Evolutionary conservation across 73 alveolate genomes (phyloP).

Genomic region (Stentor roeselii): DNA sequence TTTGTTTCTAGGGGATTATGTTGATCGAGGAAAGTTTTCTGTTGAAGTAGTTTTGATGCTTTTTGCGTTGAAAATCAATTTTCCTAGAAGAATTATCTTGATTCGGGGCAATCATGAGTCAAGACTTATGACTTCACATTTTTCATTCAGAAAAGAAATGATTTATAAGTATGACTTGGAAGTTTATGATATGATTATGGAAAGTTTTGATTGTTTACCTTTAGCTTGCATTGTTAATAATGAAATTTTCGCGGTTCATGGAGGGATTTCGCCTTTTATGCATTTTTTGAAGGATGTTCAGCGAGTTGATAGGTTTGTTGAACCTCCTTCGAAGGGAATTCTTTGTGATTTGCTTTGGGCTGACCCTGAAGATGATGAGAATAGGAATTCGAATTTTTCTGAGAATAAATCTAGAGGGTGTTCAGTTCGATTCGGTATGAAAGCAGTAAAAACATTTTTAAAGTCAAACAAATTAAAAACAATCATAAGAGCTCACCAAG

Average conservation of each 20-base stretch:
- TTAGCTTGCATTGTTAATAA: constrained; percentile 55
- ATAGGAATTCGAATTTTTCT: constrained; percentile 39
- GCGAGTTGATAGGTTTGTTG: constrained; percentile 56
- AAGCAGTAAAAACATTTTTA: constrained; percentile 68
- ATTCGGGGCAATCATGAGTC: constrained; percentile 51
- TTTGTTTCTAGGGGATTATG: constrained; percentile 52
- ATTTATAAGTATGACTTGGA: constrained; percentile 68
- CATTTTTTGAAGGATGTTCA: constrained; percentile 49
- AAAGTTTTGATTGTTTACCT: constrained; percentile 66
- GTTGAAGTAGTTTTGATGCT: constrained; percentile 32
- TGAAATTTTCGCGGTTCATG: constrained; percentile 71
- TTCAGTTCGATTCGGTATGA: constrained; percentile 74
- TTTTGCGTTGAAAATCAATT: constrained; percentile 47
- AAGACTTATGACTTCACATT: constrained; percentile 38
- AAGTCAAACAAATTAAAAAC: constrained; percentile 65
- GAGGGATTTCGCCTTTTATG: constrained; percentile 79
- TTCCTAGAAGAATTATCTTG: constrained; percentile 42
- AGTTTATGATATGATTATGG: constrained; percentile 66
- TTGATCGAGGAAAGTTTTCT: constrained; percentile 46
- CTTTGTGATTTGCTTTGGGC: constrained; percentile 82
- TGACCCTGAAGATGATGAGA: constrained; percentile 73
- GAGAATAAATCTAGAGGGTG: constrained; percentile 80
- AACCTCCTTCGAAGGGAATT: constrained; percentile 66
- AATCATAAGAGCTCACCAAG: constrained; percentile 79
- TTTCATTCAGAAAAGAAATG: constrained; percentile 64